Evolutionary conservation across 2,329 filamentous ascomycete genomes (phyloP).

Genomic region (Talaromyces sp.): DNA sequence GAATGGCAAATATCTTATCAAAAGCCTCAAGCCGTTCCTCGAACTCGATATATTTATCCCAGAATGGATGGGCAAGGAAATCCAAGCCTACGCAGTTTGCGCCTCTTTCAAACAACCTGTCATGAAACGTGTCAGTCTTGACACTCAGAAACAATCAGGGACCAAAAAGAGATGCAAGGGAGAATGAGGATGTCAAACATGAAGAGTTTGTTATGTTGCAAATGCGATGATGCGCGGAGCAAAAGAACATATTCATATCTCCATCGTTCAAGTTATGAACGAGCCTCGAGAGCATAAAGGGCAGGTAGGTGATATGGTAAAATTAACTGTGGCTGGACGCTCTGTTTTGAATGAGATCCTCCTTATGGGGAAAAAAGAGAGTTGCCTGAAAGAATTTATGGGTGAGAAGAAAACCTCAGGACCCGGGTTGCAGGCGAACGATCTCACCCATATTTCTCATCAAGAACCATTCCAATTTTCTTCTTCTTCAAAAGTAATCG

Average conservation of each 20-base stretch:
- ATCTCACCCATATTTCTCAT: conserved; percentile 60
- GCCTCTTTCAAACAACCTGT: conserved; percentile 87
- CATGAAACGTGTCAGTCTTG: conserved; percentile 41
- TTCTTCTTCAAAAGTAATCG: conserved; percentile 30
- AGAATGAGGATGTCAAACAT: conserved; percentile 51
- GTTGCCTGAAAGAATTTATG: conserved; percentile 43
- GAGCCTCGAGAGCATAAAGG: conserved; percentile 25
- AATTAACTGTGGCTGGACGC: conserved; percentile 28
- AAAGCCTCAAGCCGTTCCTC: conserved; percentile 84
- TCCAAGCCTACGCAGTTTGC: conserved; percentile 83
- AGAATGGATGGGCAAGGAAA: conserved; percentile 92
- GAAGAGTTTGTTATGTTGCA: conserved; percentile 39
- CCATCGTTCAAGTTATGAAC: conserved; percentile 36
- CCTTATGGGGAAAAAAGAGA: conserved; percentile 47
- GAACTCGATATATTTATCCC: conserved; percentile 98
- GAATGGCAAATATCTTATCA: conserved; percentile 80
- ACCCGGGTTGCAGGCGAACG: conserved; percentile 56
- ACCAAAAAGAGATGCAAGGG: conserved; percentile 31
- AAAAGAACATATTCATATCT: conserved; percentile 36
- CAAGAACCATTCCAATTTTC: conserved; percentile 27
- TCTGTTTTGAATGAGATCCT: conserved; percentile 30
- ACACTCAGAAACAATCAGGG: conserved; percentile 15
- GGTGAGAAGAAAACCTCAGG: conserved; percentile 53
- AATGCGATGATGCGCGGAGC: conserved; percentile 35
- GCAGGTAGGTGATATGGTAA: conserved; percentile 29